Evolutionary conservation across 805 yeast species (phyloP).

Genomic region (Saturnispora halmiae): DNA sequence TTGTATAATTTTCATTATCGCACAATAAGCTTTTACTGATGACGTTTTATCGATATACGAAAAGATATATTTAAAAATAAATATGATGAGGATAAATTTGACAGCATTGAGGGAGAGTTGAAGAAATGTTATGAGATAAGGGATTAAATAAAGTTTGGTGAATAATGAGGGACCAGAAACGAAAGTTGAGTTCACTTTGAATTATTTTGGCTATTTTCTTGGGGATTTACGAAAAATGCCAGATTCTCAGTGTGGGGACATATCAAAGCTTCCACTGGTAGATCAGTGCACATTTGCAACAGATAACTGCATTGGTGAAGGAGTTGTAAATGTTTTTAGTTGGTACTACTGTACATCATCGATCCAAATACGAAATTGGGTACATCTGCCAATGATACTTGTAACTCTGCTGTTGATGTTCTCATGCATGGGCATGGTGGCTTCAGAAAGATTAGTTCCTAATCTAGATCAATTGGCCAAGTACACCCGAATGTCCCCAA

Average conservation of each 20-base stretch:
- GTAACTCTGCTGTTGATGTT: constrained; percentile 37
- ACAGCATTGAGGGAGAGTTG: too few relatives aligned
- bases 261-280: constrained; percentile 8
- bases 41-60: too few relatives aligned
- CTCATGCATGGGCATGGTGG: constrained; percentile 64
- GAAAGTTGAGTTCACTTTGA: too few relatives aligned
- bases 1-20: background rate
- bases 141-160: too few relatives aligned
- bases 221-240: too few relatives aligned
- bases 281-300: constrained; percentile 26
- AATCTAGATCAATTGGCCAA: constrained; percentile 64
- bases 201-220: too few relatives aligned
- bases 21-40: too few relatives aligned
- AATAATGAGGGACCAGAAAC: too few relatives aligned
- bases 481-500: constrained; percentile 59
- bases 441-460: constrained; percentile 79
- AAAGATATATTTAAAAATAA: too few relatives aligned
- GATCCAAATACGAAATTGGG: constrained; percentile 10
- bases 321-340: constrained; percentile 23
- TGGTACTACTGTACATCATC: constrained; percentile 25
- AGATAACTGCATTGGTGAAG: constrained; percentile 23
- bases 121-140: too few relatives aligned
- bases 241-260: constrained; percentile 9
- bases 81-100: too few relatives aligned
- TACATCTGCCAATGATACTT: constrained; percentile 19